phyloP scores from a whole-genome alignment of 176 grass and related monocot genomes.

The Panicum miliaceum region DNA sequence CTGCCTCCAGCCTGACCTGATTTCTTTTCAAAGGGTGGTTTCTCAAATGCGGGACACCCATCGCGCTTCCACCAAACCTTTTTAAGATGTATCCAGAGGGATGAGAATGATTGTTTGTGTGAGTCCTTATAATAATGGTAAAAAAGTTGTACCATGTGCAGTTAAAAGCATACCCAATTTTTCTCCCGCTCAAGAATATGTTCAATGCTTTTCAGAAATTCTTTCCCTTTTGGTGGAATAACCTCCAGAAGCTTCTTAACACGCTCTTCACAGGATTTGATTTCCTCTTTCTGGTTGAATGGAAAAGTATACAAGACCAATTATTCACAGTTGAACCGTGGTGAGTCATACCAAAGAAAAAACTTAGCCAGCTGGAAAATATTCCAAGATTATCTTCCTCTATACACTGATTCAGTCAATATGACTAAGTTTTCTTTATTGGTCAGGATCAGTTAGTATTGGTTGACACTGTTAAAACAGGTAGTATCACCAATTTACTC shows the following conservation, averaged over 20 bases:
- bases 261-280: conserved; percentile 86
- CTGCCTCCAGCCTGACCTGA: conserved; percentile 62
- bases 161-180: conserved; percentile 78
- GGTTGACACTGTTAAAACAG: conserved; percentile 24
- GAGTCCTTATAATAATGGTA: not conserved
- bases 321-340: conserved; percentile 10
- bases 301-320: conserved; percentile 1
- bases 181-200: conserved; percentile 98
- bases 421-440: conserved; percentile 25
- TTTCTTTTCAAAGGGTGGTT: conserved; percentile 78
- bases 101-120: conserved; percentile 15
- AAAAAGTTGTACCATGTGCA: conserved; percentile 22
- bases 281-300: conserved; percentile 88
- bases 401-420: not conserved
- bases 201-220: conserved; percentile 93
- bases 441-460: conserved; percentile 6
- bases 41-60: conserved; percentile 89
- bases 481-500: not conserved
- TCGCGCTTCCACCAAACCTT: conserved; percentile 99
- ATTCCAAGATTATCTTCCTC: not conserved
- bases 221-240: conserved; percentile 94
- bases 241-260: conserved; percentile 92
- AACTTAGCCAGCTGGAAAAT: not conserved
- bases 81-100: conserved; percentile 6
- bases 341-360: not conserved